Conservation (phyloP, 2,329 filamentous ascomycete species). For the Colletotrichum simmondsii region DNA sequence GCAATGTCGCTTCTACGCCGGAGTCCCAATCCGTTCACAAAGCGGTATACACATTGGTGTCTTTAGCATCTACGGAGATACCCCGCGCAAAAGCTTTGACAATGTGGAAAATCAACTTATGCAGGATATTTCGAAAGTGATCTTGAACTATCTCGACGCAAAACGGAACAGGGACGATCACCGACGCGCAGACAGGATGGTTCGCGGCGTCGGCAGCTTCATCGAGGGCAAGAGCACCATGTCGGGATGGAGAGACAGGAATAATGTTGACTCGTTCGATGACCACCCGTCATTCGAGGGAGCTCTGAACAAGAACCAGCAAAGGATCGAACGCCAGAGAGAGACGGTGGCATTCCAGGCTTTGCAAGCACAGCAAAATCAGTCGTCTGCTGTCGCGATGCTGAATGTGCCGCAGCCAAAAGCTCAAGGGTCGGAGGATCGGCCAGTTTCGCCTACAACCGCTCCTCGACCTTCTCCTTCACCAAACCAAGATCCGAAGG, state of each 20-base stretch:
- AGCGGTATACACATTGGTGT: constrained; percentile 55
- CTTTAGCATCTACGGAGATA: constrained; percentile 47
- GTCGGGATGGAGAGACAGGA: constrained; percentile 38
- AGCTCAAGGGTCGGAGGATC: neutral
- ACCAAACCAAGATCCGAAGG: neutral
- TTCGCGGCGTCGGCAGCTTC: constrained; percentile 47
- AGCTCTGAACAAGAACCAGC: constrained; percentile 34
- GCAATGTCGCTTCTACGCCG: constrained; percentile 50
- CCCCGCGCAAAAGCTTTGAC: constrained; percentile 40
- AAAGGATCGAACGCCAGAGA: constrained; percentile 1
- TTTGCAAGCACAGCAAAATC: neutral
- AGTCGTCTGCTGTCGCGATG: neutral
- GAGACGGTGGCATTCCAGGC: constrained; percentile 47
- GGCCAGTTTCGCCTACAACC: neutral
- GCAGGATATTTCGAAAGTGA: constrained; percentile 40
- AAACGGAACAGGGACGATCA: constrained; percentile 41
- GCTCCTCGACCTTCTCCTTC: neutral
- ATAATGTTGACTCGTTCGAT: constrained; percentile 11
- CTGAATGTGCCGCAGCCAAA: neutral
- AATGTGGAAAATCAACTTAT: constrained; percentile 41
- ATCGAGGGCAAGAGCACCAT: constrained; percentile 46
- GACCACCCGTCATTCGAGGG: constrained; percentile 30
- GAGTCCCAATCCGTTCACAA: constrained; percentile 51
- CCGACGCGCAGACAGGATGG: constrained; percentile 48
- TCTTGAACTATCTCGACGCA: constrained; percentile 50